Evolutionary conservation across 805 yeast genomes (phyloP).

Genomic region (Jamesozyma jinghongensis): DNA sequence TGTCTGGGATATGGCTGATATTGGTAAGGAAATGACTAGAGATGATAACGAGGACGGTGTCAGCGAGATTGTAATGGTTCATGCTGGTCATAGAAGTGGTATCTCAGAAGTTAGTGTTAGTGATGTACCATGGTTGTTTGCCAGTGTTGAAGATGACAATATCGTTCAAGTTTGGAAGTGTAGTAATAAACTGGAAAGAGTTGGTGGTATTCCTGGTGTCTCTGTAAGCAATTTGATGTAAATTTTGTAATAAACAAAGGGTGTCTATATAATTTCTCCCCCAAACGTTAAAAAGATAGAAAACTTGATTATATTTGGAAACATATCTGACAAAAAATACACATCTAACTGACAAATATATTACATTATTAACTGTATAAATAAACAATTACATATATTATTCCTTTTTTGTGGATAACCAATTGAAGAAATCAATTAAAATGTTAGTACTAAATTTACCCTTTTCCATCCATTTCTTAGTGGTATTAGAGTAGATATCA

Average conservation of each 20-base stretch:
- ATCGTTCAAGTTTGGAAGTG: slow-evolving; percentile 39
- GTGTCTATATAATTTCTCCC: too few species aligned
- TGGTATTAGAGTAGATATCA: slow-evolving; percentile 45
- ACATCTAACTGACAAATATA: too few species aligned
- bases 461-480: slow-evolving; percentile 50
- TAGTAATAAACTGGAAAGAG: slow-evolving; percentile 29
- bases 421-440: slow-evolving; percentile 73
- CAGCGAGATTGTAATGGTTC: slow-evolving; percentile 84
- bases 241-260: too few species aligned
- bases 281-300: not conserved
- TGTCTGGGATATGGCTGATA: slow-evolving; percentile 68
- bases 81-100: slow-evolving; percentile 80
- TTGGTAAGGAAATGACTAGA: slow-evolving; percentile 77
- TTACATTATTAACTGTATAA: slow-evolving; percentile 1
- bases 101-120: slow-evolving; percentile 68
- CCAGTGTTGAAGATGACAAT: slow-evolving; percentile 43
- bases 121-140: slow-evolving; percentile 63
- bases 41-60: slow-evolving; percentile 90
- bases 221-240: not conserved
- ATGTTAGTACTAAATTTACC: slow-evolving; percentile 29
- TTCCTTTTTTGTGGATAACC: slow-evolving; percentile 51
- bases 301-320: not conserved
- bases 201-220: slow-evolving; percentile 18
- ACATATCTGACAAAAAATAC: not conserved
- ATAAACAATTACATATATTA: not conserved